These are phyloP conservation scores for Pythium monospermum DNA, from an alignment of 352 stramenopile genomes.

Conservation along the genomic window DNA sequence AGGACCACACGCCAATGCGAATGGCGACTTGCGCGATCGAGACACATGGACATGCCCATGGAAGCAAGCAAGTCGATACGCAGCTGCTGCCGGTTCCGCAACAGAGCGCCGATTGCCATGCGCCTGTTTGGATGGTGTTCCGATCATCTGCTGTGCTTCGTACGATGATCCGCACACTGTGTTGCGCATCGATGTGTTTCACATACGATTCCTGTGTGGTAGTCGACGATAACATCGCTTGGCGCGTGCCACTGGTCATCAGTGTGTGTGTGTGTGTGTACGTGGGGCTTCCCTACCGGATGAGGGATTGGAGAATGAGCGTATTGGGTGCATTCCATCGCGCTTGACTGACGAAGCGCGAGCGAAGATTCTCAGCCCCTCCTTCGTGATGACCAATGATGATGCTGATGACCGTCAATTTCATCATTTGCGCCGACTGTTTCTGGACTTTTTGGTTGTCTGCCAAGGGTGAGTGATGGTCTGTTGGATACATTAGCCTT, in stretches of 20 bases:
- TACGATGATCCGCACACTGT: slow-evolving; percentile 23
- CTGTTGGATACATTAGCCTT: slow-evolving; percentile 10
- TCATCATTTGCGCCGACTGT: too few relatives aligned
- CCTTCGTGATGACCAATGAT: too few relatives aligned
- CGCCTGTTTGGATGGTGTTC: slow-evolving; percentile 10
- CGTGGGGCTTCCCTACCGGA: too few relatives aligned
- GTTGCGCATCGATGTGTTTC: slow-evolving; percentile 8
- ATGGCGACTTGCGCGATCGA: slow-evolving; percentile 14
- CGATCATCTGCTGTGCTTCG: slow-evolving; percentile 15
- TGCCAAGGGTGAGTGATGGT: slow-evolving; percentile 11
- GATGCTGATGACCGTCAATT: too few relatives aligned
- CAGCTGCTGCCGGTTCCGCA: slow-evolving; percentile 5
- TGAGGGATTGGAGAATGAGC: too few relatives aligned
- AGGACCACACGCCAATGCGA: slow-evolving; percentile 15
- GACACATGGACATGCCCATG: slow-evolving; percentile 12
- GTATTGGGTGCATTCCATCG: too few relatives aligned
- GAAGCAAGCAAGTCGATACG: slow-evolving; percentile 9
- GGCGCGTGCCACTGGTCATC: too few relatives aligned
- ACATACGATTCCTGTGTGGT: too few relatives aligned
- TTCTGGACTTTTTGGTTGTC: neutral
- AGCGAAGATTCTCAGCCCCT: too few relatives aligned
- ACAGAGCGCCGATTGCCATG: slow-evolving; percentile 11
- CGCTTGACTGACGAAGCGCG: too few relatives aligned
- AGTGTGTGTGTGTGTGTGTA: too few relatives aligned
- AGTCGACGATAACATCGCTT: too few relatives aligned